Percentiles rank a stretch among this genome's conserved stretches.
These are phyloP conservation scores for Aspergillus candidus DNA, from an alignment of 2,329 filamentous ascomycete species.

Conservation along the genomic window DNA sequence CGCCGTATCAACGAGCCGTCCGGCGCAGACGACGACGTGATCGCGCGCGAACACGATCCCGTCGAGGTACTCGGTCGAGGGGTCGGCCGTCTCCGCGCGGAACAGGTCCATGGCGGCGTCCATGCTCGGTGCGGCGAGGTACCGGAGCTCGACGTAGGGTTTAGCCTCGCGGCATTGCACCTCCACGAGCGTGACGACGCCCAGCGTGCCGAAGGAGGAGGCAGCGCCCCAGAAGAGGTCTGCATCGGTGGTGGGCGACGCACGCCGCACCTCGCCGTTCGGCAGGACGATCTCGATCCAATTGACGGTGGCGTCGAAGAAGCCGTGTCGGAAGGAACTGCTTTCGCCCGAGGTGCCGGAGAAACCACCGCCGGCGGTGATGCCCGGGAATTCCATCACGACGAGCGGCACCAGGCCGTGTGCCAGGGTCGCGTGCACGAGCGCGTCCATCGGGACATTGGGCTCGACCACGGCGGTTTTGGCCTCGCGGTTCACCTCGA, in stretches of 20 bases:
- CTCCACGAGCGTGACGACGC: conserved; percentile 57
- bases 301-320: conserved; percentile 59
- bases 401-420: conserved; percentile 56
- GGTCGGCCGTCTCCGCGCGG: conserved; percentile 38
- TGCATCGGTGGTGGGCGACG: conserved; percentile 41
- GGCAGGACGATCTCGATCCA: conserved; percentile 59
- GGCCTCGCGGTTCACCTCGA: conserved; percentile 51
- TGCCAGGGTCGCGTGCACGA: conserved; percentile 53
- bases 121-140: conserved; percentile 49
- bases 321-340: conserved; percentile 59
- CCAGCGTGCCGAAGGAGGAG: conserved; percentile 55
- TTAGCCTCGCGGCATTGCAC: conserved; percentile 49
- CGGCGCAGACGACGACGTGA: conserved; percentile 56
- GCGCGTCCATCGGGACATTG: conserved; percentile 62
- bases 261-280: conserved; percentile 49
- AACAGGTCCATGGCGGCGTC: conserved; percentile 47
- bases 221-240: conserved; percentile 57
- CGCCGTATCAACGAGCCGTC: conserved; percentile 48
- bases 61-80: conserved; percentile 59
- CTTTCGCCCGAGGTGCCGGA: conserved; percentile 62
- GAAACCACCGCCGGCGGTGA: conserved; percentile 63
- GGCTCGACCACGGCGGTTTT: conserved; percentile 61
- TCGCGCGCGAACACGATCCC: conserved; percentile 57
- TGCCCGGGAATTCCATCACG: conserved; percentile 66
- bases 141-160: conserved; percentile 56